A percentile compares a stretch with the other conserved stretches of the same genome.
These are phyloP conservation scores for Pisolithus albus DNA, from an alignment of 768 basidiomycete species.

Conservation along the genomic window DNA sequence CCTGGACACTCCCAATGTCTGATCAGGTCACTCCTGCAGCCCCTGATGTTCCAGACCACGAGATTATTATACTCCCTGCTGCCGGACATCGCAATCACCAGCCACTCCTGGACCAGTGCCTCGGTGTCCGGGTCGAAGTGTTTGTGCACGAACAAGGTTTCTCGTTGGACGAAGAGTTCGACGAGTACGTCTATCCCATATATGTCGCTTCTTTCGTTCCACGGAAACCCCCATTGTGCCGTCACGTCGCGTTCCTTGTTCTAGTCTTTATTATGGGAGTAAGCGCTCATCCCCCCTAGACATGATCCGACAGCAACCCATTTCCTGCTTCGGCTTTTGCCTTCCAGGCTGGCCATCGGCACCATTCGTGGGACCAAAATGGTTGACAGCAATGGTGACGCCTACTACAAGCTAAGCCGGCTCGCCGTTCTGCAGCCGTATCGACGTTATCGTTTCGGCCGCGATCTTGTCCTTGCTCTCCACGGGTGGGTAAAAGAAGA, in stretches of 20 bases:
- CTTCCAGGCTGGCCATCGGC: slow-evolving; percentile 57
- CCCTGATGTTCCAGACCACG: slow-evolving; percentile 30
- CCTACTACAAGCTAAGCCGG: slow-evolving; percentile 66
- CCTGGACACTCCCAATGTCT: slow-evolving; percentile 1
- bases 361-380: slow-evolving; percentile 52
- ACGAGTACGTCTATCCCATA: slow-evolving; percentile 44
- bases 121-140: slow-evolving; percentile 46
- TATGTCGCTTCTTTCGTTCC: neutral
- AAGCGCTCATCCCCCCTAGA: slow-evolving; percentile 30
- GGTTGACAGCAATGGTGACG: slow-evolving; percentile 14
- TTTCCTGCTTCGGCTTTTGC: slow-evolving; percentile 61
- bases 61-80: slow-evolving; percentile 45
- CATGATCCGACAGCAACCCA: slow-evolving; percentile 60
- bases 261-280: slow-evolving; percentile 2
- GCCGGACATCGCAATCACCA: slow-evolving; percentile 32
- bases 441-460: slow-evolving; percentile 58
- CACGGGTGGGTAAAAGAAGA: slow-evolving; percentile 53
- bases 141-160: slow-evolving; percentile 54
- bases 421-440: slow-evolving; percentile 63
- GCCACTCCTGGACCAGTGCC: slow-evolving; percentile 57
- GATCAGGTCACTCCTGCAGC: slow-evolving; percentile 21
- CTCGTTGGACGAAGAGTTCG: slow-evolving; percentile 66
- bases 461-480: slow-evolving; percentile 54
- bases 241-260: slow-evolving; percentile 4
- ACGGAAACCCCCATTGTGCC: neutral